Evolutionary conservation across 805 yeast genomes (phyloP), one percentile per base, ranked within the genome.

Genomic region (Saccharomyces eubayanus): DNA sequence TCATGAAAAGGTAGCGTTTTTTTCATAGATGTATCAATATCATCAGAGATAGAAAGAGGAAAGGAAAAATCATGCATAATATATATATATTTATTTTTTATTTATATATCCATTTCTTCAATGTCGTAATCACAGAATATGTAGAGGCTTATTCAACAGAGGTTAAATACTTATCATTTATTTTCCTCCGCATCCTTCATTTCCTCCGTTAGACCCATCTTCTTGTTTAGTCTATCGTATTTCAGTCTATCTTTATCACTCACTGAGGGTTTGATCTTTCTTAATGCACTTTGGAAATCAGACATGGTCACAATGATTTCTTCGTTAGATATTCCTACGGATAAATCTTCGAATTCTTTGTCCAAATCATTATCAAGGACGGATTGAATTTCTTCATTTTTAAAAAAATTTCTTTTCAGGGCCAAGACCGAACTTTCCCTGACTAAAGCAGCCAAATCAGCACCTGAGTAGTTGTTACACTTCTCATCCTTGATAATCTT

Each of bases 341-440:
- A 64, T 57, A 74, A 61, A 69, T 74, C 74, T 49, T 70, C 75
- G 52, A 66, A 68, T 52, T 70, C 72, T 49, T 69, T 68, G 46
- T 75, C 75, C n/a, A 74, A 66, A 53, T 74, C 63, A 51, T 78
- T 81, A 48, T 82, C 81, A n/a, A 69, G 78, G 21, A 70, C 67
- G 10, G 73, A 70, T 30, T 66, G 70, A 55, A 74, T 61, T 56
- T 74, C 73, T 47, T 79, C 81, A 5, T 69, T 69, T 10, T 71
- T 70, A 69, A 86, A 87, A 59, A 87, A 84, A 61, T 79, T 83
- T 68, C 83, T 82, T 67, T 89, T 87, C 68, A 91, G 76, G 1
- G 97, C 95, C 51, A 81, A 72, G 5, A 90, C 94, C 60, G 96
- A 90, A n/a, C 98, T 96, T 66, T 94, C 98, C 63, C 97, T 78